Base-by-base conservation (phyloP, 352 stramenopile genomes). In the Globisporangium irregulare region DNA sequence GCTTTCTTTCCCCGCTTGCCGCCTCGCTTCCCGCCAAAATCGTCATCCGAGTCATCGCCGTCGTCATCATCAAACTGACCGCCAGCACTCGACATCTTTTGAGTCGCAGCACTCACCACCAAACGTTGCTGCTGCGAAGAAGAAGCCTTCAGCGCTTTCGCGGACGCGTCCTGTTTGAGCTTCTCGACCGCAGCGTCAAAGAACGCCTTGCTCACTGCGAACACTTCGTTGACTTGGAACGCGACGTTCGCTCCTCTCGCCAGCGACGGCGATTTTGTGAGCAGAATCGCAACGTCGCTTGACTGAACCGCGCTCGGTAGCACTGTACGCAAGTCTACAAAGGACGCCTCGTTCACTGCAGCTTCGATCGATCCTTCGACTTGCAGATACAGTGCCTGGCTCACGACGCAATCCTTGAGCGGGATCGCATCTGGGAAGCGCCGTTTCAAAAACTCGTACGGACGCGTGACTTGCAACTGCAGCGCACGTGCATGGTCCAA, bases 371-470 rank as follows among this genome's bases (percentile, higher is more conserved):
- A 79, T 27, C 78, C 86, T 57, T 95, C 87, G 3, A 95, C 41
- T 63, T 93, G 82, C 15, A 93, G 34, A 36, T 86, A 75, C 62
- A 94, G 64, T 25, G 75, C 66, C 24, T 77, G 75, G 68, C 78
- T 91, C 29, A 94, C 81, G 7, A 93, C 85, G 29, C 77, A 83
- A 57, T 90, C 67, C 54, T 89, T 75, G 3, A 95, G 76, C 14
- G 76, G 70, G 34, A 95, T 74, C 4, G 81, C 84, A 64, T 95
- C 82, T 0, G 75, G 78, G 38, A 94, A 94, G 8, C 80, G 72
- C 41, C 80, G 82, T 64, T 86, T 88, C 41, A 95, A 64, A 59
- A 93, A 94, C 24, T 95, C 84, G 41, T 80, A 92, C 9, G 87
- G 83, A 4, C 84, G 76, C 18, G 78, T 59, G 25, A 92, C 80